Conservation (phyloP, 2,329 filamentous ascomycete species). For the Aspergillus nomiae region DNA sequence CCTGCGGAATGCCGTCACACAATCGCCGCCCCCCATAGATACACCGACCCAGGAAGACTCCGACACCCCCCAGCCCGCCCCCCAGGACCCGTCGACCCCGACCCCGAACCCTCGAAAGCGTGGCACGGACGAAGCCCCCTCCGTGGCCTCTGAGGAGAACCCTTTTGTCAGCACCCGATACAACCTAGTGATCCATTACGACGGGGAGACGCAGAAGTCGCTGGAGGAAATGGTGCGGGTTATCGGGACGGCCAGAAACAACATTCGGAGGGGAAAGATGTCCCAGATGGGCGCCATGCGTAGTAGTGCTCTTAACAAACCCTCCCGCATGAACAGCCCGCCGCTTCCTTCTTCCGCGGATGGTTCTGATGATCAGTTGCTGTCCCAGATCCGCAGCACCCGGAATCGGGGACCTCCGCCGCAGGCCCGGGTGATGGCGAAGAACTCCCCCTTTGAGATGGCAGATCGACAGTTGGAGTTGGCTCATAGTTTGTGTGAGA, state of each 20-base stretch:
- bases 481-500: slow-evolving; percentile 80
- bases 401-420: slow-evolving; percentile 19
- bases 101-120: slow-evolving; percentile 39
- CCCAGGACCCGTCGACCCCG: slow-evolving; percentile 17
- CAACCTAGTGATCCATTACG: slow-evolving; percentile 89
- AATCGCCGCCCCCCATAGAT: slow-evolving; percentile 4
- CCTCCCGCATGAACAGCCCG: slow-evolving; percentile 1
- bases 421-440: slow-evolving; percentile 54
- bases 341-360: neutral
- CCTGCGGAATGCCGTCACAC: slow-evolving; percentile 5
- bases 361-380: slow-evolving; percentile 14
- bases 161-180: slow-evolving; percentile 68
- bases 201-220: slow-evolving; percentile 78
- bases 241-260: slow-evolving; percentile 76
- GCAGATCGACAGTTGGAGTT: slow-evolving; percentile 78
- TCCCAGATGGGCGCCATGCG: slow-evolving; percentile 34
- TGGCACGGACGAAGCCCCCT: slow-evolving; percentile 35
- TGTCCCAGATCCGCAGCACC: slow-evolving; percentile 30
- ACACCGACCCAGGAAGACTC: slow-evolving; percentile 4
- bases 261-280: slow-evolving; percentile 83
- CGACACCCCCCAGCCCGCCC: slow-evolving; percentile 7
- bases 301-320: slow-evolving; percentile 18
- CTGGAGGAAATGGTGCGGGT: slow-evolving; percentile 83
- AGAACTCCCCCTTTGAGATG: slow-evolving; percentile 68
- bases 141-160: slow-evolving; percentile 33